These are phyloP conservation scores for Alternaria sp. DNA, from an alignment of 2,329 filamentous ascomycete genomes.

Conservation along the genomic window DNA sequence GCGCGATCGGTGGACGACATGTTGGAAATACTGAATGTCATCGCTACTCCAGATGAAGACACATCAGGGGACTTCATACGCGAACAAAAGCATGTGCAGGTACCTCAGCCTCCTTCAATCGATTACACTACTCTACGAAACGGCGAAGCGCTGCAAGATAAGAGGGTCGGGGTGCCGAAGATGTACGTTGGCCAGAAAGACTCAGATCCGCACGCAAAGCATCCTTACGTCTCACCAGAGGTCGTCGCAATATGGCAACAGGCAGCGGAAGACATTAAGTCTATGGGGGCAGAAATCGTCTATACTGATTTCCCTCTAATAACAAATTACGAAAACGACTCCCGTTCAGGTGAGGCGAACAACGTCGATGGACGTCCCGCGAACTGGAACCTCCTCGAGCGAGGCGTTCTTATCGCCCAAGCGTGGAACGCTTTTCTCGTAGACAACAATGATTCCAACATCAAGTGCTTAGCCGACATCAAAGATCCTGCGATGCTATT, in stretches of 20 bases:
- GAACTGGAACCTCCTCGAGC: conserved; percentile 57
- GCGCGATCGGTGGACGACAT: conserved; percentile 60
- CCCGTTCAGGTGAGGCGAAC: conserved; percentile 43
- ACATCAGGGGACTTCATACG: conserved; percentile 62
- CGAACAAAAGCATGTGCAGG: conserved; percentile 55
- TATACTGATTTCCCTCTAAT: conserved; percentile 56
- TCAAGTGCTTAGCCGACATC: conserved; percentile 50
- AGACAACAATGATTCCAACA: conserved; percentile 50
- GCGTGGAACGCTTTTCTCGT: conserved; percentile 61
- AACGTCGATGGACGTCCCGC: conserved; percentile 53
- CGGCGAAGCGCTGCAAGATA: conserved; percentile 49
- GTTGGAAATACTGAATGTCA: conserved; percentile 57
- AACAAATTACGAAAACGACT: conserved; percentile 55
- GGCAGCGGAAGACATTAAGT: conserved; percentile 48
- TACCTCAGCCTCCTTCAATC: conserved; percentile 49
- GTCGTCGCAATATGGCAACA: conserved; percentile 48
- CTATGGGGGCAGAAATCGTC: conserved; percentile 52
- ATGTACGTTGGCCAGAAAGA: conserved; percentile 58
- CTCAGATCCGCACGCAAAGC: conserved; percentile 41
- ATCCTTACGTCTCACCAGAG: conserved; percentile 44
- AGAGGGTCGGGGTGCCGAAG: conserved; percentile 57
- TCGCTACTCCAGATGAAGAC: conserved; percentile 53
- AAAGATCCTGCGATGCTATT: conserved; percentile 48
- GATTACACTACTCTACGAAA: conserved; percentile 45
- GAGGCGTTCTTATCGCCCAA: conserved; percentile 58